Evolutionary conservation across 2,329 filamentous ascomycete species (phyloP), one percentile per base, ranked within the genome.

Genomic region (Diaporthe amygdali): DNA sequence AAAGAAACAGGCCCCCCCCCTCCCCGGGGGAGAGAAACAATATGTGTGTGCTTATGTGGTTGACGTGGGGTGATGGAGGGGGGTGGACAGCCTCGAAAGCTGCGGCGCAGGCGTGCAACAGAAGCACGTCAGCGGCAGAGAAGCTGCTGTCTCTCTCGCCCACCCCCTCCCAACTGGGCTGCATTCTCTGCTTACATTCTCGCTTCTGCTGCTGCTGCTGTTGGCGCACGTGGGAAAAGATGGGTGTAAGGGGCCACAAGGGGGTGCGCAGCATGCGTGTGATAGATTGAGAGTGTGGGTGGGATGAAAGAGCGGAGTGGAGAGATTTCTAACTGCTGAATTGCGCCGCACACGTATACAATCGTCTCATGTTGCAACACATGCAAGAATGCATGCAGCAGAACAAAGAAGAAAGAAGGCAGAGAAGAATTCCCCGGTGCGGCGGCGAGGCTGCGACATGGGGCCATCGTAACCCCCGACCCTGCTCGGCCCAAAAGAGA

Each of bases 51-150:
- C 7, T 51, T 27, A 32, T 52, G 34, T 67, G 64, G 17, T 27
- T 27, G 25, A 22, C 10, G 14, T 15, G 37, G 15, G 22, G 55
- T 34, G 25, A 37, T 10, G 14, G 22, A 7, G 12, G 15, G 22
- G 10, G 9, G 20, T 8, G 20, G 37, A 17, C 34, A 68, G 61
- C 41, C 68, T 70, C 55, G 47, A 68, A 64, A 63, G 71, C 71
- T 70, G 71, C 68, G 71, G 68, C 71, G 55, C 32, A 49, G 71
- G 66, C 30, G 66, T 68, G 34, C 22, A 46, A 52, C 49, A 41
- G 25, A 61, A 30, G 37, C 47, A 67, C 47, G 30, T 44, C 59
- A 66, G 39, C 56, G 39, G 56, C 56, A n/a, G n/a, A n/a, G 56
- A 25, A 32, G 56, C 39, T 47, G 25, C 14, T 2, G 7, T 14